phyloP scores from a whole-genome alignment of 495 filamentous ascomycete genomes.

The Symbiotaphrina buchneri region DNA sequence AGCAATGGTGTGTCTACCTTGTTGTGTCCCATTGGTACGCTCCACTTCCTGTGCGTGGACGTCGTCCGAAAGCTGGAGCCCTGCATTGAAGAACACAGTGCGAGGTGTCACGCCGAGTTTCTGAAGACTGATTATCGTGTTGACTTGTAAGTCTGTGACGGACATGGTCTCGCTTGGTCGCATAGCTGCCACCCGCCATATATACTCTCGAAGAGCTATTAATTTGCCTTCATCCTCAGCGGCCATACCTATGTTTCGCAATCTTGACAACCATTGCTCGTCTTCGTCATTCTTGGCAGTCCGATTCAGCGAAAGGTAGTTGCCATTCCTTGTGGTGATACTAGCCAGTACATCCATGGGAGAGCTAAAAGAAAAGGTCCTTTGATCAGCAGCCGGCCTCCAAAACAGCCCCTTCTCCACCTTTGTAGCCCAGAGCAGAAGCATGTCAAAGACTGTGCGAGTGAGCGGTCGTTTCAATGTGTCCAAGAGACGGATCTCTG shows the following conservation, averaged over 20 bases:
- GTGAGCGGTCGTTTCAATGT: slow-evolving; percentile 67
- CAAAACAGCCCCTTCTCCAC: slow-evolving; percentile 66
- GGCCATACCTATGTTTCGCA: slow-evolving; percentile 66
- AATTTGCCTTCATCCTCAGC: slow-evolving; percentile 81
- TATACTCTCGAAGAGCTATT: slow-evolving; percentile 67
- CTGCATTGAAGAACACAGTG: slow-evolving; percentile 80
- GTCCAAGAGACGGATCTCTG: slow-evolving; percentile 56
- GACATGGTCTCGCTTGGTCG: slow-evolving; percentile 31
- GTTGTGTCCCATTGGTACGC: slow-evolving; percentile 11
- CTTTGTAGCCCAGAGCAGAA: slow-evolving; percentile 68
- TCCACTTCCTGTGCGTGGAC: slow-evolving; percentile 4
- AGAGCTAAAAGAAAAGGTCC: slow-evolving; percentile 41
- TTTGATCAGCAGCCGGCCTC: slow-evolving; percentile 44
- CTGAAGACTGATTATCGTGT: slow-evolving; percentile 45
- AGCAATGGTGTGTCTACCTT: slow-evolving; percentile 50
- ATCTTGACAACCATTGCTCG: slow-evolving; percentile 71
- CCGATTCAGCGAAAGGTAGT: slow-evolving; percentile 19
- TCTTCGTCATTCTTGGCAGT: slow-evolving; percentile 75
- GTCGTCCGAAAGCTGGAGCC: slow-evolving; percentile 13
- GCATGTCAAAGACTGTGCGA: slow-evolving; percentile 59
- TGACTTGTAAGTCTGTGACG: slow-evolving; percentile 23
- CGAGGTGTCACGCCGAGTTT: slow-evolving; percentile 54
- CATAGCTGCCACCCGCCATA: slow-evolving; percentile 62
- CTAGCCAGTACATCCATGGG: slow-evolving; percentile 14
- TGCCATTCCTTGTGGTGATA: slow-evolving; percentile 8